Base-by-base conservation (phyloP, 768 basidiomycete genomes). In the Kwoniella bestiolae region DNA sequence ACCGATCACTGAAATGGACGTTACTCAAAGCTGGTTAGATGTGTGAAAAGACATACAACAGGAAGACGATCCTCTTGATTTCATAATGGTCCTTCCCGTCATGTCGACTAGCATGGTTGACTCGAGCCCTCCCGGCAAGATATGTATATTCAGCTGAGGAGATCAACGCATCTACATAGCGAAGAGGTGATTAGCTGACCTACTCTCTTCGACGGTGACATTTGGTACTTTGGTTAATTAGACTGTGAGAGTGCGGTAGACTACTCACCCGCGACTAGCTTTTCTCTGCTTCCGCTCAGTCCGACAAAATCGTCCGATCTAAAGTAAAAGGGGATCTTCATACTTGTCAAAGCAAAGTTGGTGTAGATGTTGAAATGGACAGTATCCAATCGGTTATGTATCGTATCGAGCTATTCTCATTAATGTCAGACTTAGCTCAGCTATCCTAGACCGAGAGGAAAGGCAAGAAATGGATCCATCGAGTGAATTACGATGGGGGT, bases 301-400 rank as follows among this genome's bases (percentile, higher is more conserved):
- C 38, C 38, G 34, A 12, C 31, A 16, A 41, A 3, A 53, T 41
- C 49, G 6, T 35, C 31, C 12, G 58, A 31, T 23, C 85, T 84
- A 34, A 97, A 82, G 77, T 97, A 96, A 57, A 86, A 85, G 65
- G 91, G 88, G 85, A 92, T 90, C 82, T 91, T 95, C 84, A 93
- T 88, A 0, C 90, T 91, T 2, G 87, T 85, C 46, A 96, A 79
- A 31, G 91, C 80, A 75, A 94, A 90, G 73, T 89, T 91, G 77
- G 92, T 90, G 79, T 92, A 96, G 12, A 95, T 84, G 80, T 97
- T 99, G 58, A 87, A 78, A 79, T 90, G 86, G 9, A 92, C 86
- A 1, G 84, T 85, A 45, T 84, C 74, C 18, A 80, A 69, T 7
- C 86, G 81, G 78, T 94, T 96, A 66, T 95, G 83, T 14, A 78